These are phyloP conservation scores for Mycena polygramma DNA, from an alignment of 768 basidiomycete genomes.

Conservation along the genomic window DNA sequence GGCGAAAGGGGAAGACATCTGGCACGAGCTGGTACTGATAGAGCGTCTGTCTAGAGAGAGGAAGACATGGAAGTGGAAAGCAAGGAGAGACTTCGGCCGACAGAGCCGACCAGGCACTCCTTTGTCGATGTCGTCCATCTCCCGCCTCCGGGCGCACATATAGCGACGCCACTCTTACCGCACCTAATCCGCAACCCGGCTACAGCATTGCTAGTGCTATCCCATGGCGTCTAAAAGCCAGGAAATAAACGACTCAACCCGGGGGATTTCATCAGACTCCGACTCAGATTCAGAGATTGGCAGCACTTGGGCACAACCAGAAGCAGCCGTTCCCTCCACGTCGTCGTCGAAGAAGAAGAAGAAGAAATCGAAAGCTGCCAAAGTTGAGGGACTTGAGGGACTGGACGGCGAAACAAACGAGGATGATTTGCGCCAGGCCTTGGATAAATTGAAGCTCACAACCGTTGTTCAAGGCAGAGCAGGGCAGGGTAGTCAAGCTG, in stretches of 20 bases:
- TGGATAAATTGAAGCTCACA: conserved; percentile 87
- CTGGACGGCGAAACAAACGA: conserved; percentile 66
- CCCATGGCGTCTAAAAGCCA: conserved; percentile 37
- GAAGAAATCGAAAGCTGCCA: conserved; percentile 82
- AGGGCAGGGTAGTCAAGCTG: conserved; percentile 79
- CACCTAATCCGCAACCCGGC: too few relatives aligned
- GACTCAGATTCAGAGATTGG: conserved; percentile 35
- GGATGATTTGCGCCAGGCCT: conserved; percentile 74
- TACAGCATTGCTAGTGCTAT: too few relatives aligned
- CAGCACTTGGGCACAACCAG: conserved; percentile 24
- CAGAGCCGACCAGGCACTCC: too few relatives aligned
- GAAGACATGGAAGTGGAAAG: background rate
- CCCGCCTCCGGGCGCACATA: too few relatives aligned
- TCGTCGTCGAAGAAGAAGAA: conserved; percentile 83
- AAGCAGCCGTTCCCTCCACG: conserved; percentile 50
- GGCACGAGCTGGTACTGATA: too few relatives aligned
- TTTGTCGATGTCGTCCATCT: too few relatives aligned
- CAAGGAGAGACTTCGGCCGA: too few relatives aligned
- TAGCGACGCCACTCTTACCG: too few relatives aligned
- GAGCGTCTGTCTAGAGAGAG: too few relatives aligned
- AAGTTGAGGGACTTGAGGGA: conserved; percentile 52
- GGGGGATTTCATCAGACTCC: conserved; percentile 34
- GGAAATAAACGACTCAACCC: conserved; percentile 44
- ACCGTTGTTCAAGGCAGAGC: conserved; percentile 88
- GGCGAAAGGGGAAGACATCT: conserved; percentile 26